phyloP scores from a whole-genome alignment of 2,329 filamentous ascomycete species.

The Colletotrichum sojae region DNA sequence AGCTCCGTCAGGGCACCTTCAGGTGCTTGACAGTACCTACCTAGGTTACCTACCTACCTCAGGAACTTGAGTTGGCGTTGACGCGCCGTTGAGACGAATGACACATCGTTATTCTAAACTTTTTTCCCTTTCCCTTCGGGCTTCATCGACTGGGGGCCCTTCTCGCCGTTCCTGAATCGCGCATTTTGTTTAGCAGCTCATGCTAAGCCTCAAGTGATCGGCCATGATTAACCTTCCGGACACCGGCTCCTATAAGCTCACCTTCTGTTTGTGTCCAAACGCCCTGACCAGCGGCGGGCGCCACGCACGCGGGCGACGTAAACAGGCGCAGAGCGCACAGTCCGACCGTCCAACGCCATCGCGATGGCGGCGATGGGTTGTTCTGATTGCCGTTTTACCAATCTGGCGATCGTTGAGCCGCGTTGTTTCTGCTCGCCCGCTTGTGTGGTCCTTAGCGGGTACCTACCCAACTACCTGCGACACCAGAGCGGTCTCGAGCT shows the following conservation, averaged over 20 bases:
- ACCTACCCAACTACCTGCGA: slow-evolving; percentile 32
- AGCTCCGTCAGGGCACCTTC: not conserved
- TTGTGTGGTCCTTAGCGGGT: slow-evolving; percentile 24
- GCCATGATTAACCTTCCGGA: slow-evolving; percentile 29
- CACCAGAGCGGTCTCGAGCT: slow-evolving; percentile 33
- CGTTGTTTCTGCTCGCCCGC: slow-evolving; percentile 5
- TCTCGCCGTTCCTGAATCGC: slow-evolving; percentile 17
- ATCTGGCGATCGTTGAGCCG: slow-evolving; percentile 20
- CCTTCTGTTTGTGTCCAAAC: slow-evolving; percentile 11
- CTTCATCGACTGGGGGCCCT: not conserved
- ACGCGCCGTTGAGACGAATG: not conserved
- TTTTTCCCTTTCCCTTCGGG: not conserved
- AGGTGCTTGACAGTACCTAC: not conserved
- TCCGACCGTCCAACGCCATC: not conserved
- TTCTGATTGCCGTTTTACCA: slow-evolving; percentile 21
- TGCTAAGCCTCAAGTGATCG: slow-evolving; percentile 34
- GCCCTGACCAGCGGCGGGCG: slow-evolving; percentile 1
- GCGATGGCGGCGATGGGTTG: not conserved
- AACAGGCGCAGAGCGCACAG: not conserved
- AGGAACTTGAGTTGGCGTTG: not conserved
- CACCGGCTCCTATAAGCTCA: not conserved
- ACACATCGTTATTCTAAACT: not conserved
- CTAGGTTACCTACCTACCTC: not conserved
- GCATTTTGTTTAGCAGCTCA: slow-evolving; percentile 20
- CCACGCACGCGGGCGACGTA: not conserved